Evolutionary conservation across 192 early-diverging fungal genomes (phyloP), one percentile per base, ranked within the genome.

Genomic region (Podila clonocystis): DNA sequence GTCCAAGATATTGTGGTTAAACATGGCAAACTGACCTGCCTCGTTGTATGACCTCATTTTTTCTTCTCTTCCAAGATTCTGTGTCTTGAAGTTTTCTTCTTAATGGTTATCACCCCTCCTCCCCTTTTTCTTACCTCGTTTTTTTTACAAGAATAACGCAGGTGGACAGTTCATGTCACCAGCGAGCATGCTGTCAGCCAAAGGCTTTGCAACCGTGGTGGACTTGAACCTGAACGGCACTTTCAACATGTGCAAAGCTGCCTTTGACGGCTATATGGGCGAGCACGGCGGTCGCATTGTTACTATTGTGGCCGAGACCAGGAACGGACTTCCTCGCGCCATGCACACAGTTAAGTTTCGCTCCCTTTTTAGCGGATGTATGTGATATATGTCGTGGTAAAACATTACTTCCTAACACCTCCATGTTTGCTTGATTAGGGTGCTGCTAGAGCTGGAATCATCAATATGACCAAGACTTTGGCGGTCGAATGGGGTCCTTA

Each of bases 391-490:
- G n/a, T 5, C 5, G 33, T 33, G 33, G 33, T 33, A 33, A 33
- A 33, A 33, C 0, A 33, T 6, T 33, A 33, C 33, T 34, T 50
- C 58, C 28, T 45, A 15, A 45, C 0, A 4, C 3, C 0, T 4
- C 15, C 3, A 17, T 45, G 2, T 45, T 45, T 45, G 13, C 0
- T 15, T 7, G 9, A 2, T 1, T 50, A 73, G 72, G 58, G 73
- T 4, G 73, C 65, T 19, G 73, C 65, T 9, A 58, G 64, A 12
- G 58, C 65, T 8, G 73, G 58, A 5, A 67, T 74, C 49, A 74
- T 68, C 24, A 74, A 74, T 19, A 68, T 74, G 65, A 74, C 73
- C 41, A 74, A 74, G 50, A 74, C 73, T 0, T 9, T 74, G 15
- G 73, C 73, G 2, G 28, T 74, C 15, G 73, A 74, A 31, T 74